A percentile compares a stretch with the other conserved stretches of the same genome.
These are phyloP conservation scores for Curvularia verruculosa DNA, from an alignment of 2,329 filamentous ascomycete species.

Conservation along the genomic window DNA sequence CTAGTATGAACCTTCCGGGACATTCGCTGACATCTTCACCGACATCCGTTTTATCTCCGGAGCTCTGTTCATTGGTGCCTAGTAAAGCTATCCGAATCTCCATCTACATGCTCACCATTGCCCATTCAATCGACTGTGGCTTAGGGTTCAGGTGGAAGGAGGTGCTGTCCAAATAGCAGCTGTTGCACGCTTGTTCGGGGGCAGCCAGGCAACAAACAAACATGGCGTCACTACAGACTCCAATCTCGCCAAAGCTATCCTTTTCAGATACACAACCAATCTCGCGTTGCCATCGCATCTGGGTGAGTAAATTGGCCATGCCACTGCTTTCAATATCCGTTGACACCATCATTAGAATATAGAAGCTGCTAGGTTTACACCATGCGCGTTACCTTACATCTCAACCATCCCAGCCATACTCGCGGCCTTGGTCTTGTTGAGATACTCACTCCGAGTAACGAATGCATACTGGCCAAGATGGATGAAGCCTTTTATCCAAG, in stretches of 20 bases:
- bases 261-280: slow-evolving; percentile 25
- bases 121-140: slow-evolving; percentile 18
- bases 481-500: slow-evolving; percentile 58
- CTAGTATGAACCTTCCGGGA: slow-evolving; percentile 2
- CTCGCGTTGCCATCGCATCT: slow-evolving; percentile 35
- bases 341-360: slow-evolving; percentile 37
- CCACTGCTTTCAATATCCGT: not conserved
- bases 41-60: slow-evolving; percentile 5
- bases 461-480: slow-evolving; percentile 55
- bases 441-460: slow-evolving; percentile 42
- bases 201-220: slow-evolving; percentile 3
- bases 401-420: slow-evolving; percentile 48
- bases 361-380: slow-evolving; percentile 47
- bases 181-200: slow-evolving; percentile 2
- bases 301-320: slow-evolving; percentile 25
- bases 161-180: slow-evolving; percentile 22
- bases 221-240: slow-evolving; percentile 38
- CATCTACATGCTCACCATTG: slow-evolving; percentile 24
- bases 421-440: slow-evolving; percentile 47
- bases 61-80: slow-evolving; percentile 16
- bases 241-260: slow-evolving; percentile 21
- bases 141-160: slow-evolving; percentile 32
- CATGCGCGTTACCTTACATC: slow-evolving; percentile 51
- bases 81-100: not conserved
- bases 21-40: slow-evolving; percentile 6